Evolutionary conservation across 345 rosid species (phyloP).

Genomic region (Eucalyptus lansdowneana): DNA sequence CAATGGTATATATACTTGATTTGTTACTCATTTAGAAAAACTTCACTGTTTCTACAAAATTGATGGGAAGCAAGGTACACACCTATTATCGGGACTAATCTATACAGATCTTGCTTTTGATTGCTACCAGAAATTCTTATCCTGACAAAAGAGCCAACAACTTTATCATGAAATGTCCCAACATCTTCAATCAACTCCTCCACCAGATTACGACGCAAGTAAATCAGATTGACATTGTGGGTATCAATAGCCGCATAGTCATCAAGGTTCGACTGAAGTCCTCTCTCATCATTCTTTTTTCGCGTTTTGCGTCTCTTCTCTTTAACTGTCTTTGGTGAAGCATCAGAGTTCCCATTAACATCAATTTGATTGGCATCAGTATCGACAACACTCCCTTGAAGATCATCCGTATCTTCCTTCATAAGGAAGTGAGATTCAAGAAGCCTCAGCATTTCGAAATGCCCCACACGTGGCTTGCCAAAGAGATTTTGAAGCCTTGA

Average conservation of each 20-base stretch:
- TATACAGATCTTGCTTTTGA: constrained; percentile 96
- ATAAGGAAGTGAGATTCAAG: constrained; percentile 82
- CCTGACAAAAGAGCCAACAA: constrained; percentile 81
- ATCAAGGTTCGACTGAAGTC: constrained; percentile 71
- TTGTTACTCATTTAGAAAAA: background rate
- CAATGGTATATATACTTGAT: background rate
- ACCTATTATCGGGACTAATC: constrained; percentile 97
- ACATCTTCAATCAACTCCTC: constrained; percentile 79
- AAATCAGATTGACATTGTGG: constrained; percentile 79
- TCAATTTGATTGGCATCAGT: constrained; percentile 58
- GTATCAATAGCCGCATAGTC: constrained; percentile 93
- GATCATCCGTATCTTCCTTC: constrained; percentile 73
- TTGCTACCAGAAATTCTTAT: constrained; percentile 81
- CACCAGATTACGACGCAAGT: constrained; percentile 77
- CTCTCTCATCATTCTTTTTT: constrained; percentile 64
- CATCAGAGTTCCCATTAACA: constrained; percentile 62
- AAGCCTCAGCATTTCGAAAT: constrained; percentile 97
- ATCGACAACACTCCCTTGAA: constrained; percentile 55
- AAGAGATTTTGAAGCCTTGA: constrained; percentile 76
- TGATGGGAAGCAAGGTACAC: background rate
- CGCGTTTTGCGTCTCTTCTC: constrained; percentile 72
- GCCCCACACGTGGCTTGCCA: constrained; percentile 94
- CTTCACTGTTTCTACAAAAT: background rate
- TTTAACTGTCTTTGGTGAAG: constrained; percentile 36
- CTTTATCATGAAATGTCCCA: constrained; percentile 74